A percentile compares a stretch with the other conserved stretches of the same genome.
phyloP scores from a whole-genome alignment of 331 rosid genomes.

The Malus hybrid region DNA sequence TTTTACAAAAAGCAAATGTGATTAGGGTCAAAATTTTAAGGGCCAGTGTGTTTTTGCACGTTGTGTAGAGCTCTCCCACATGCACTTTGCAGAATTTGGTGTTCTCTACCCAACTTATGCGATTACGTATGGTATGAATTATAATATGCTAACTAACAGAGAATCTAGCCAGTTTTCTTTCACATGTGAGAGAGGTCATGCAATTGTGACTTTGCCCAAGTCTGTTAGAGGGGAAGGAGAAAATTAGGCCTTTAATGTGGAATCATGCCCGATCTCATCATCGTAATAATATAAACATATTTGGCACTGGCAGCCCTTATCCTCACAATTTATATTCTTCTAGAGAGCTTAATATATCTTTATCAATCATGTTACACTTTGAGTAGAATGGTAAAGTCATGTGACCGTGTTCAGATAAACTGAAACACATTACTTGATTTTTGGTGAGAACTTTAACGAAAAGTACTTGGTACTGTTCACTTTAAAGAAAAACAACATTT shows the following conservation, averaged over 20 bases:
- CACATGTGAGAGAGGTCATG: constrained; percentile 62
- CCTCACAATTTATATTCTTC: not conserved
- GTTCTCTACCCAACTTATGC: constrained; percentile 26
- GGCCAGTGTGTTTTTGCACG: not conserved
- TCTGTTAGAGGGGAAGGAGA: constrained; percentile 35
- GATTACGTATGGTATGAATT: constrained; percentile 30
- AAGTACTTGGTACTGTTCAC: too few species aligned
- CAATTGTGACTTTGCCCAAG: constrained; percentile 39
- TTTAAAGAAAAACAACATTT: too few species aligned
- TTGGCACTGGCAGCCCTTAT: constrained; percentile 1
- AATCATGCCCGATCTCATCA: constrained; percentile 11
- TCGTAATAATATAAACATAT: constrained; percentile 1
- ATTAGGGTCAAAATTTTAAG: not conserved
- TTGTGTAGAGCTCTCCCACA: not conserved
- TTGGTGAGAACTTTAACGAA: too few species aligned
- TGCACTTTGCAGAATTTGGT: constrained; percentile 14
- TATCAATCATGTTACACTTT: not conserved
- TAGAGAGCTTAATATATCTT: not conserved
- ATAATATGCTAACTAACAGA: constrained; percentile 39
- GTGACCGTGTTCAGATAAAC: too few species aligned
- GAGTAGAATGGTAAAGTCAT: too few species aligned
- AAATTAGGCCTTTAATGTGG: constrained; percentile 33
- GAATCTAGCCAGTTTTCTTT: constrained; percentile 28
- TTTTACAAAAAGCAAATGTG: not conserved
- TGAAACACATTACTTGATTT: too few species aligned